Evolutionary conservation across 2,329 filamentous ascomycete genomes (phyloP).

Genomic region (Metarhizium humberi): DNA sequence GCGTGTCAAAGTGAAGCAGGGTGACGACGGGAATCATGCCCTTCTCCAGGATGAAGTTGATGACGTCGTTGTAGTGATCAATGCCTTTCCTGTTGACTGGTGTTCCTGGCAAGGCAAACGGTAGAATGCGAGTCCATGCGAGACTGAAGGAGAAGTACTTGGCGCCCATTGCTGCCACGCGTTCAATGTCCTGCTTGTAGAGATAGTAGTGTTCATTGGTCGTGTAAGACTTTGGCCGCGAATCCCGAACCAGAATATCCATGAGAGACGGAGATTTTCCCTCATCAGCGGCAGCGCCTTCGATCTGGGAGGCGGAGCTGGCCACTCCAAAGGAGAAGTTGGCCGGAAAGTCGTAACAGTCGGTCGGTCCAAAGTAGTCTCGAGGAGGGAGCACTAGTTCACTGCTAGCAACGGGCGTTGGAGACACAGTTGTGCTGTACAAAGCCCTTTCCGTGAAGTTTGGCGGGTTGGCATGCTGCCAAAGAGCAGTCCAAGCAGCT

Average conservation of each 20-base stretch:
- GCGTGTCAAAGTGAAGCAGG: slow-evolving; percentile 40
- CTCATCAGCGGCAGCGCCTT: slow-evolving; percentile 35
- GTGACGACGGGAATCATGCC: slow-evolving; percentile 40
- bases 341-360: slow-evolving; percentile 39
- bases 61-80: slow-evolving; percentile 44
- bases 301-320: slow-evolving; percentile 34
- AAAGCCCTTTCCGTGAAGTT: slow-evolving; percentile 19
- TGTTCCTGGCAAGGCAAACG: slow-evolving; percentile 38
- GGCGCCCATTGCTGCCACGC: slow-evolving; percentile 40
- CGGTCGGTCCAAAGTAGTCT: slow-evolving; percentile 37
- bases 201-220: slow-evolving; percentile 44
- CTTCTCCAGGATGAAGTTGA: slow-evolving; percentile 37
- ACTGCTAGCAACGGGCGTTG: slow-evolving; percentile 43
- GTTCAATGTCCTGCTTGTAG: slow-evolving; percentile 47
- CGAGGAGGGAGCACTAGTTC: slow-evolving; percentile 46
- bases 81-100: slow-evolving; percentile 42
- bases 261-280: slow-evolving; percentile 32
- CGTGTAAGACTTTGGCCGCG: slow-evolving; percentile 21
- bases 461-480: slow-evolving; percentile 22
- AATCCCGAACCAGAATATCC: slow-evolving; percentile 26
- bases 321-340: slow-evolving; percentile 40
- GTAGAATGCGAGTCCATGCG: slow-evolving; percentile 41
- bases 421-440: slow-evolving; percentile 39
- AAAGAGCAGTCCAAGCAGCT: slow-evolving; percentile 22
- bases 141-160: slow-evolving; percentile 44